A percentile compares a stretch with the other conserved stretches of the same genome.
Conservation (phyloP, 768 basidiomycete genomes). For the Psilocybe sp. region DNA sequence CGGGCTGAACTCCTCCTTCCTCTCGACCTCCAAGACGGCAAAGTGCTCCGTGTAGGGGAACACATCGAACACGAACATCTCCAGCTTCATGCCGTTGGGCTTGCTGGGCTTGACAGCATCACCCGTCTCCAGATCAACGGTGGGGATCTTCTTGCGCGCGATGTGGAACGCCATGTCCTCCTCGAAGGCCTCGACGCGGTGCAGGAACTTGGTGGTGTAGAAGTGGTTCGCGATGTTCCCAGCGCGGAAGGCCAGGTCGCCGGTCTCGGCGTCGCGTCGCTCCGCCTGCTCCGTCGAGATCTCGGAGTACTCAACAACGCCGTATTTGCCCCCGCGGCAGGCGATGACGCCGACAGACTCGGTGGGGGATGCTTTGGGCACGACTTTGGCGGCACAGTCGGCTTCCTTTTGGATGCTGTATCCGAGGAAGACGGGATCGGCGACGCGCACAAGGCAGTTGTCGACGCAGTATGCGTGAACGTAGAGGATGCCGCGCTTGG, state of each 20-base stretch:
- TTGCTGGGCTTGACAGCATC: constrained; percentile 72
- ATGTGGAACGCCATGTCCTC: constrained; percentile 93
- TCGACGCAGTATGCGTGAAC: constrained; percentile 97
- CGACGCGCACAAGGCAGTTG: constrained; percentile 97
- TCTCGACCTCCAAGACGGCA: constrained; percentile 83
- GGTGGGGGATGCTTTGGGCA: constrained; percentile 80
- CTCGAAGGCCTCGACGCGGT: constrained; percentile 77
- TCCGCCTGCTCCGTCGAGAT: constrained; percentile 87
- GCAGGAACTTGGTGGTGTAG: constrained; percentile 86
- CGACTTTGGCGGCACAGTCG: constrained; percentile 95
- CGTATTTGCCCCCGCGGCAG: constrained; percentile 74
- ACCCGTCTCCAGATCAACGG: constrained; percentile 70
- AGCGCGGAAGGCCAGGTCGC: constrained; percentile 86
- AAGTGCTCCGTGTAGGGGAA: constrained; percentile 87
- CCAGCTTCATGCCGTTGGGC: constrained; percentile 99
- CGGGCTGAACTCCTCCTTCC: constrained; percentile 92
- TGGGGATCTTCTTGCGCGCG: constrained; percentile 94
- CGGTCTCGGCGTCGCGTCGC: constrained; percentile 60
- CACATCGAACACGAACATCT: constrained; percentile 98
- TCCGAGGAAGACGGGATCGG: constrained; percentile 96
- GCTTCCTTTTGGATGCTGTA: constrained; percentile 87
- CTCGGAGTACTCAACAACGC: constrained; percentile 97
- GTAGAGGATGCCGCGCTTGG: constrained; percentile 73
- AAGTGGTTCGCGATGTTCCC: constrained; percentile 99
- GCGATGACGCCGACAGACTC: constrained; percentile 97